Evolutionary conservation across 208 protist species (phyloP).

Genomic region (Acanthamoeba sp.): DNA sequence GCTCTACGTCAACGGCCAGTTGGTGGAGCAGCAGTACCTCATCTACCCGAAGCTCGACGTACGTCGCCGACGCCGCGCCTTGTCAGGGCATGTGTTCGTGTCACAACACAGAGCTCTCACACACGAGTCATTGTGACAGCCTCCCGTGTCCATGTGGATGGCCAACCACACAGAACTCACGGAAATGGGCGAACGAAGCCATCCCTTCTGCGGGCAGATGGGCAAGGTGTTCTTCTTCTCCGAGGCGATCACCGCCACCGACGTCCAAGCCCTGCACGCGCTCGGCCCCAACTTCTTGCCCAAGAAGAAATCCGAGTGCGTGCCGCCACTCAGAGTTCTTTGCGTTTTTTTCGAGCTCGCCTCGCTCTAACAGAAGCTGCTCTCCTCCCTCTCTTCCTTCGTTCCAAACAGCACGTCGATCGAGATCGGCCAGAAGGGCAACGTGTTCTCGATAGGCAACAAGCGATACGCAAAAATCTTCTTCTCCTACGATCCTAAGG

Average conservation of each 20-base stretch:
- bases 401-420: slow-evolving; percentile 59
- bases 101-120: not conserved
- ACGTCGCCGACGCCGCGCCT: no score
- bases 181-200: slow-evolving; percentile 24
- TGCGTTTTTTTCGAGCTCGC: not conserved
- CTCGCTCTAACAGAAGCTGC: no score
- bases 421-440: slow-evolving; percentile 60
- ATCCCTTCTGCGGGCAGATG: slow-evolving; percentile 71
- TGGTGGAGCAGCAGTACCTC: slow-evolving; percentile 62
- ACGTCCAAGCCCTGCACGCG: slow-evolving; percentile 39
- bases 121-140: not conserved
- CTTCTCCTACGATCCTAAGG: slow-evolving; percentile 69
- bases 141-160: slow-evolving; percentile 46
- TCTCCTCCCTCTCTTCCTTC: no score
- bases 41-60: slow-evolving; percentile 69
- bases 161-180: slow-evolving; percentile 22
- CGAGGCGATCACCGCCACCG: not conserved
- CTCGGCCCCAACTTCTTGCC: slow-evolving; percentile 66
- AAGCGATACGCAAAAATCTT: slow-evolving; percentile 42
- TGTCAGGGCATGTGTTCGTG: no score
- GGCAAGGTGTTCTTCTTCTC: slow-evolving; percentile 61
- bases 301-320: slow-evolving; percentile 61
- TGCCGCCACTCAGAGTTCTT: no score
- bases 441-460: slow-evolving; percentile 37
- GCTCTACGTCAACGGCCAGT: slow-evolving; percentile 63